These are phyloP conservation scores for Cokeromyces recurvatus DNA, from an alignment of 371 early-diverging fungal species.

Conservation along the genomic window DNA sequence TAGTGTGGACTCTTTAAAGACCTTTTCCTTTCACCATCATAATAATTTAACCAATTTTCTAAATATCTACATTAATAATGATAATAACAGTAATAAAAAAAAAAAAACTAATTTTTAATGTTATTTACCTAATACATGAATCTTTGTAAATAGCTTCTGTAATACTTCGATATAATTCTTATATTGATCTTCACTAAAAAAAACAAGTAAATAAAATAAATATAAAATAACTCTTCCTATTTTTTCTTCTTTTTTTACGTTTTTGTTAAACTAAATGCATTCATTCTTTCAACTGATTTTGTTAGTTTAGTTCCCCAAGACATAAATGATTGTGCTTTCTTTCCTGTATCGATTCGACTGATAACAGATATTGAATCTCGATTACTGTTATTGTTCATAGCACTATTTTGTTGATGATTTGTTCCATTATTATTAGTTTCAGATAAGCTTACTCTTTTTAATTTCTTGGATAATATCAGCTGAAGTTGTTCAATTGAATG, in stretches of 20 bases:
- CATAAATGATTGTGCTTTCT: slow-evolving; percentile 28
- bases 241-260: slow-evolving; percentile 15
- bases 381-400: background rate
- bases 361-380: slow-evolving; percentile 11
- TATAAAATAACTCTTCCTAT: too few species aligned
- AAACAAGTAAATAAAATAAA: background rate
- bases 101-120: too few species aligned
- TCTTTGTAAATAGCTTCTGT: slow-evolving; percentile 30
- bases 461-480: slow-evolving; percentile 33
- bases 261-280: slow-evolving; percentile 47
- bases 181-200: slow-evolving; percentile 39
- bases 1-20: slow-evolving; percentile 22
- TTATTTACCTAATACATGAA: too few species aligned
- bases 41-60: slow-evolving; percentile 39
- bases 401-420: too few species aligned
- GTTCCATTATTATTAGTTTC: slow-evolving; percentile 2
- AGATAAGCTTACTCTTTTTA: slow-evolving; percentile 23
- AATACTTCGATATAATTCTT: slow-evolving; percentile 39
- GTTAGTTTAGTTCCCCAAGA: slow-evolving; percentile 46
- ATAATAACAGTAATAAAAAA: too few species aligned
- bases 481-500: slow-evolving; percentile 28
- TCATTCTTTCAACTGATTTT: slow-evolving; percentile 51
- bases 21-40: slow-evolving; percentile 16
- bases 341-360: slow-evolving; percentile 6
- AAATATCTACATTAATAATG: too few species aligned